These are phyloP conservation scores for Biscogniauxia sp. DNA, from an alignment of 2,329 filamentous ascomycete species.

Conservation along the genomic window DNA sequence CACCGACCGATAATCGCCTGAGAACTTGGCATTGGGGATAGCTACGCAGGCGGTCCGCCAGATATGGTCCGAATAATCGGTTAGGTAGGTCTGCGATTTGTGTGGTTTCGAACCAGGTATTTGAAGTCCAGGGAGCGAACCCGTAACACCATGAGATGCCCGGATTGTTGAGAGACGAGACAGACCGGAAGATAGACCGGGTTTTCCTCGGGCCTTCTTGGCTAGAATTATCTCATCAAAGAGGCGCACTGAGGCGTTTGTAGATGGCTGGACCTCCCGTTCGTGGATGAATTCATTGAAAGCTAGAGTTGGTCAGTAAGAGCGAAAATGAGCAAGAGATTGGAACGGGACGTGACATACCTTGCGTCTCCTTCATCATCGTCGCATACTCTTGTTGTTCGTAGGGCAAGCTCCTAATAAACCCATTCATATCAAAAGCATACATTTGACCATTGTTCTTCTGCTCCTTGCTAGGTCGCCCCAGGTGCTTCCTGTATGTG, in stretches of 20 bases:
- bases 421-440: slow-evolving; percentile 64
- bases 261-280: slow-evolving; percentile 63
- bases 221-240: slow-evolving; percentile 84
- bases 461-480: slow-evolving; percentile 58
- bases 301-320: slow-evolving; percentile 38
- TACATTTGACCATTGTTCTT: slow-evolving; percentile 59
- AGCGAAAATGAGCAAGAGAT: slow-evolving; percentile 1
- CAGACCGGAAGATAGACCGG: slow-evolving; percentile 63
- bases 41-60: slow-evolving; percentile 69
- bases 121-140: slow-evolving; percentile 37
- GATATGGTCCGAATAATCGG: slow-evolving; percentile 73
- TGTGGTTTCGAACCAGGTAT: slow-evolving; percentile 34
- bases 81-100: slow-evolving; percentile 60
- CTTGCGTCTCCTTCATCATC: slow-evolving; percentile 66
- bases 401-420: slow-evolving; percentile 61
- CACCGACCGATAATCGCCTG: slow-evolving; percentile 59
- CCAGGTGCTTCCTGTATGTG: slow-evolving; percentile 63
- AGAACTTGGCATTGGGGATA: slow-evolving; percentile 59
- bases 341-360: slow-evolving; percentile 38
- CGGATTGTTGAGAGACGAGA: slow-evolving; percentile 60
- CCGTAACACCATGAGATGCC: slow-evolving; percentile 51
- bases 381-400: slow-evolving; percentile 63
- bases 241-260: slow-evolving; percentile 66
- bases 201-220: slow-evolving; percentile 67
- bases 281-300: slow-evolving; percentile 87